Conservation (phyloP, 1,139 yeast genomes). For the Arxiozyma telluris region DNA sequence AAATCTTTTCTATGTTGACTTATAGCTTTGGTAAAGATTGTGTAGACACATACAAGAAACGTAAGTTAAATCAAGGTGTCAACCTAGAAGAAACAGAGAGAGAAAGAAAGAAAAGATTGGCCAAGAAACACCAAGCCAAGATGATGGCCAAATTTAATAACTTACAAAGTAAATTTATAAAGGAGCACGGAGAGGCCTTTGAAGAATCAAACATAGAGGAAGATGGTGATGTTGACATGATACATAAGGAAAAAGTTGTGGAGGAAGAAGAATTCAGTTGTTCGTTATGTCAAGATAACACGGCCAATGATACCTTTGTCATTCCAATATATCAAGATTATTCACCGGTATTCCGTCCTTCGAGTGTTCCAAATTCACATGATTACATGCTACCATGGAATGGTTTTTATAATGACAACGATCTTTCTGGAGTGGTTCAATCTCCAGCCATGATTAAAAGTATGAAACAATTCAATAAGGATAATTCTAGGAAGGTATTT, state of each 20-base stretch:
- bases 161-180: constrained; percentile 67
- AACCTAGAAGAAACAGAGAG: constrained; percentile 43
- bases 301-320: constrained; percentile 43
- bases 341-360: constrained; percentile 36
- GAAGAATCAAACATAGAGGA: constrained; percentile 33
- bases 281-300: constrained; percentile 59
- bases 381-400: constrained; percentile 26
- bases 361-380: constrained; percentile 20
- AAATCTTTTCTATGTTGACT: constrained; percentile 42
- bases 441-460: constrained; percentile 11
- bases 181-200: constrained; percentile 33
- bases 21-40: constrained; percentile 52
- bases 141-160: constrained; percentile 69
- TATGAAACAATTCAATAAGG: constrained; percentile 22
- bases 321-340: constrained; percentile 36
- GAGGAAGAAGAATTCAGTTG: constrained; percentile 36
- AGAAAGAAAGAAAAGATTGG: constrained; percentile 46
- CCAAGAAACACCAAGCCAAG: constrained; percentile 57
- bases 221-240: constrained; percentile 35
- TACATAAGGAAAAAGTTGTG: constrained; percentile 31
- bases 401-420: constrained; percentile 23
- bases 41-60: constrained; percentile 41
- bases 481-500: constrained; percentile 34
- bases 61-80: constrained; percentile 37
- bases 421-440: constrained; percentile 14